A percentile compares a stretch with the other conserved stretches of the same genome.
phyloP scores from a whole-genome alignment of 2,329 filamentous ascomycete species.

The Penicillium sp. region DNA sequence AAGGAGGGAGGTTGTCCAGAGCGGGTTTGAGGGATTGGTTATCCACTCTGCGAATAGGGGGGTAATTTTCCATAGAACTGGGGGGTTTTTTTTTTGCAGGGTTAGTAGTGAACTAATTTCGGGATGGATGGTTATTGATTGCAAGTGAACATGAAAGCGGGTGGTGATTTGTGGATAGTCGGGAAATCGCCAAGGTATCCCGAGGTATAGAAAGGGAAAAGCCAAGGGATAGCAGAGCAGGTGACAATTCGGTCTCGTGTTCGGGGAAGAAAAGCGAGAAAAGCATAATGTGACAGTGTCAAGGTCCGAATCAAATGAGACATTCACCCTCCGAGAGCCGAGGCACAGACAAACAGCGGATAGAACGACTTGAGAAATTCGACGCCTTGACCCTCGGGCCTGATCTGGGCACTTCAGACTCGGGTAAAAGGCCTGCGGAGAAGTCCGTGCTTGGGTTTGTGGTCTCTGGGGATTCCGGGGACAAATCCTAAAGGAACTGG shows the following conservation, averaged over 20 bases:
- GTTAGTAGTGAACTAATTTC: constrained; percentile 1
- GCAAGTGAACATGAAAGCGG: neutral
- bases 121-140: neutral
- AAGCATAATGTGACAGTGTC: neutral
- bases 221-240: constrained; percentile 3
- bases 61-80: constrained; percentile 89
- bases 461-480: neutral
- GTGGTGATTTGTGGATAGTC: neutral
- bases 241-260: neutral
- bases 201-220: neutral
- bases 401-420: constrained; percentile 5
- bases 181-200: constrained; percentile 1
- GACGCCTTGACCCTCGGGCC: neutral
- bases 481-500: neutral
- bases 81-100: neutral
- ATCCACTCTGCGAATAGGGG: constrained; percentile 82
- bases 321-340: constrained; percentile 1
- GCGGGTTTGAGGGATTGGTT: constrained; percentile 55
- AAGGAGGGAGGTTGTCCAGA: constrained; percentile 59
- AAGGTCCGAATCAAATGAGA: neutral
- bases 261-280: neutral
- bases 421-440: constrained; percentile 2
- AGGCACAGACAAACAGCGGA: neutral
- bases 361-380: neutral
- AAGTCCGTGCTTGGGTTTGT: constrained; percentile 8